Conservation (phyloP, 129 eudicot genomes). For the carrot (Daucus carota) region DH1_v3.0 NC_030384.2:36738001-36738500, state of each 20-base stretch:
- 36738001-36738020: background rate
- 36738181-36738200: constrained; percentile 74
- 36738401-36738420: constrained; percentile 93
- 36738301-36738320: background rate
- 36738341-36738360: constrained; percentile 15
- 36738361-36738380: constrained; percentile 88
- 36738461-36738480: background rate
- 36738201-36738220: constrained; percentile 77
- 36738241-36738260: background rate
- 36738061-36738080: background rate
- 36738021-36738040: background rate
- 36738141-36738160: constrained; percentile 81
- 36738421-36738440: constrained; percentile 94
- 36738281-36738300: background rate
- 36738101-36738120: constrained; percentile 80
- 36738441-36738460: constrained; percentile 75
- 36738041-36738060: background rate
- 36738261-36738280: background rate
- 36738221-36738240: constrained; percentile 60
- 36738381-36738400: constrained; percentile 66
- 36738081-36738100: constrained; percentile 42
- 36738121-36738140: constrained; percentile 53
- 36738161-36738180: constrained; percentile 84
- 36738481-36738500: background rate
- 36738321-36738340: background rate